A percentile compares a stretch with the other conserved stretches of the same genome.
Conservation (phyloP, 2,329 filamentous ascomycete genomes). For the Coniochaeta hoffmannii region DNA sequence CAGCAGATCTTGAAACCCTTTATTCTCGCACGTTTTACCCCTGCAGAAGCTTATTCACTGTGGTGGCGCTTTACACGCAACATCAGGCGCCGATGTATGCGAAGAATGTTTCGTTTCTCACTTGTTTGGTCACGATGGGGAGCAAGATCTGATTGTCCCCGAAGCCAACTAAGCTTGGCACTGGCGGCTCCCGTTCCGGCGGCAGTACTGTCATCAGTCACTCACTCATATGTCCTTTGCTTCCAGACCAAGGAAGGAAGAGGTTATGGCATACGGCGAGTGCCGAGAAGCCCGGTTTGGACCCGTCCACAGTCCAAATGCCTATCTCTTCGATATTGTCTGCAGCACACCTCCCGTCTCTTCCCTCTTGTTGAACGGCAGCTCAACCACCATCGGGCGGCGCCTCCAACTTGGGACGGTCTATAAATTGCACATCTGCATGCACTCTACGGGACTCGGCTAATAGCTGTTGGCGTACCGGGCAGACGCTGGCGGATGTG, state of each 20-base stretch:
- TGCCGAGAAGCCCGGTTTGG: not conserved
- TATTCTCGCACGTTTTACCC: not conserved
- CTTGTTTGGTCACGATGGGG: not conserved
- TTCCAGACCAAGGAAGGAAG: not conserved
- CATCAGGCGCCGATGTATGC: too few relatives aligned
- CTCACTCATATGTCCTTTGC: too few relatives aligned
- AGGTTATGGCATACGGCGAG: not conserved
- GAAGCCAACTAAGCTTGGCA: not conserved
- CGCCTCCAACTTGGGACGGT: not conserved
- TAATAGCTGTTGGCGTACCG: not conserved
- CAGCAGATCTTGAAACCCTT: constrained; percentile 1
- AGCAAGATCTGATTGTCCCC: not conserved
- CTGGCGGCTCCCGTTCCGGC: not conserved
- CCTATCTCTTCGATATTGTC: not conserved
- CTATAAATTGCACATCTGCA: not conserved
- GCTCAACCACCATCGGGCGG: not conserved
- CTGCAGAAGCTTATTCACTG: constrained; percentile 2
- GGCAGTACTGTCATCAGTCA: not conserved
- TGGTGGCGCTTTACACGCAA: not conserved
- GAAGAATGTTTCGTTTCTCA: not conserved
- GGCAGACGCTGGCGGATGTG: not conserved
- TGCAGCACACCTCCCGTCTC: not conserved
- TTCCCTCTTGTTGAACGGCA: not conserved
- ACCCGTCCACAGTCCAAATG: not conserved
- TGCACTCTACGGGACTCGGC: not conserved